Evolutionary conservation across 1,284 basidiomycete species (phyloP).

Genomic region (Cryptococcus jaspeensis): DNA sequence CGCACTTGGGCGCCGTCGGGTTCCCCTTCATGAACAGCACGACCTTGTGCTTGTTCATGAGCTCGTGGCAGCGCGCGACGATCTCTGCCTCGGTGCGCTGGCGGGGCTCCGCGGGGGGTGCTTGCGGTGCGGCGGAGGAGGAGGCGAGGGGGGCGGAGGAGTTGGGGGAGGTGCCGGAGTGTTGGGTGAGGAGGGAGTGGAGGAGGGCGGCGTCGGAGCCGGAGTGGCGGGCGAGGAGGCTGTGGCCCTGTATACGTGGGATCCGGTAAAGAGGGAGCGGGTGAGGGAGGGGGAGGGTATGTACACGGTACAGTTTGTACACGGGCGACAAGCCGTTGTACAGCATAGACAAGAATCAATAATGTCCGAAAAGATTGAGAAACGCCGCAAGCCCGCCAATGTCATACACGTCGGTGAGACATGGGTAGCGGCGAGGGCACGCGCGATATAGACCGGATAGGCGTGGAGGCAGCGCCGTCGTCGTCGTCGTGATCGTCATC

Average conservation of each 20-base stretch:
- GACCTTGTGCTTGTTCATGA: slow-evolving; percentile 64
- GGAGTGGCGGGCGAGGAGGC: slow-evolving; percentile 72
- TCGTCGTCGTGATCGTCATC: neutral
- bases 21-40: slow-evolving; percentile 98
- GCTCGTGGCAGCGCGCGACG: slow-evolving; percentile 53
- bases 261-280: neutral
- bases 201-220: slow-evolving; percentile 79
- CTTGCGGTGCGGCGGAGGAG: slow-evolving; percentile 16
- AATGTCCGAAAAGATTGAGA: neutral
- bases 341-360: neutral
- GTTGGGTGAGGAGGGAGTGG: slow-evolving; percentile 63
- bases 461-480: neutral
- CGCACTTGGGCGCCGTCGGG: slow-evolving; percentile 81
- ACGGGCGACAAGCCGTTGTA: neutral
- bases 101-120: slow-evolving; percentile 20
- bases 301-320: neutral
- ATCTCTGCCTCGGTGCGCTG: slow-evolving; percentile 52
- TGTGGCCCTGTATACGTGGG: slow-evolving; percentile 69
- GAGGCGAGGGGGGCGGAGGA: slow-evolving; percentile 33
- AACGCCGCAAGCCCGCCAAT: slow-evolving; percentile 4
- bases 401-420: neutral
- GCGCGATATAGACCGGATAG: neutral
- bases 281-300: neutral
- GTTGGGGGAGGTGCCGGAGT: slow-evolving; percentile 53
- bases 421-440: slow-evolving; percentile 9